Conservation (phyloP, 306 rosid species). For the Sphenostylis stenocarpa region DNA sequence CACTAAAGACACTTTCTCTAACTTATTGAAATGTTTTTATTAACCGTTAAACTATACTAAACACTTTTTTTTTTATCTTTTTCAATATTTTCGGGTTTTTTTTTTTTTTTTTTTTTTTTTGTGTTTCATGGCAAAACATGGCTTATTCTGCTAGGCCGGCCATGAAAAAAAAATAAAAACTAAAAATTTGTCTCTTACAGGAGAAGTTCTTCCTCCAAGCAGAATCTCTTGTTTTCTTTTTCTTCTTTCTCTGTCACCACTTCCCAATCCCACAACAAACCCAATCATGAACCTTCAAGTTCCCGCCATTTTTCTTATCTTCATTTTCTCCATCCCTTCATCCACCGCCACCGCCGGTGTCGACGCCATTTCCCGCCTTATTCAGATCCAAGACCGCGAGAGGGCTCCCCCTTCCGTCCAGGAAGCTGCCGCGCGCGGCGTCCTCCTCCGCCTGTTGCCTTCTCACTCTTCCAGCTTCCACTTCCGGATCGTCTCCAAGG, state of each 20-base stretch:
- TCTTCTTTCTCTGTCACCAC: neutral
- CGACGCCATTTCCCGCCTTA: slow-evolving; percentile 57
- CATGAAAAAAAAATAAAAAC: slow-evolving; percentile 9
- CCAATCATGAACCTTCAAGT: slow-evolving; percentile 35
- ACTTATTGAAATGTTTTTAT: too few relatives aligned
- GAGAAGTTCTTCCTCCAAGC: neutral
- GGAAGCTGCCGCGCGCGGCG: slow-evolving; percentile 67
- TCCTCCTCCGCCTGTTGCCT: slow-evolving; percentile 74
- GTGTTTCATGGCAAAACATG: neutral
- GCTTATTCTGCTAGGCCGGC: slow-evolving; percentile 40
- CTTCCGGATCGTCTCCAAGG: slow-evolving; percentile 68
- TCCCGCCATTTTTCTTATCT: slow-evolving; percentile 45
- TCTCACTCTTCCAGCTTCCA: slow-evolving; percentile 66
- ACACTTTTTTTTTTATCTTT: too few relatives aligned
- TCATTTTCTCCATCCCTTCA: slow-evolving; percentile 17
- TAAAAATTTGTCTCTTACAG: slow-evolving; percentile 27
- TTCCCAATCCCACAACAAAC: neutral
- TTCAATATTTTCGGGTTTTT: too few relatives aligned
- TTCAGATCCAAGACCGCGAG: slow-evolving; percentile 70
- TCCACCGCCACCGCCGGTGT: slow-evolving; percentile 48
- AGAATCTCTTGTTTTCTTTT: slow-evolving; percentile 28
- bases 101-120: too few relatives aligned
- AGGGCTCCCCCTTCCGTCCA: slow-evolving; percentile 59
- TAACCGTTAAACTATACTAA: too few relatives aligned
- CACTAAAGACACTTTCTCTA: too few relatives aligned